phyloP scores from a whole-genome alignment of 306 rosid genomes.

The Cicer pinnatifidum region DNA sequence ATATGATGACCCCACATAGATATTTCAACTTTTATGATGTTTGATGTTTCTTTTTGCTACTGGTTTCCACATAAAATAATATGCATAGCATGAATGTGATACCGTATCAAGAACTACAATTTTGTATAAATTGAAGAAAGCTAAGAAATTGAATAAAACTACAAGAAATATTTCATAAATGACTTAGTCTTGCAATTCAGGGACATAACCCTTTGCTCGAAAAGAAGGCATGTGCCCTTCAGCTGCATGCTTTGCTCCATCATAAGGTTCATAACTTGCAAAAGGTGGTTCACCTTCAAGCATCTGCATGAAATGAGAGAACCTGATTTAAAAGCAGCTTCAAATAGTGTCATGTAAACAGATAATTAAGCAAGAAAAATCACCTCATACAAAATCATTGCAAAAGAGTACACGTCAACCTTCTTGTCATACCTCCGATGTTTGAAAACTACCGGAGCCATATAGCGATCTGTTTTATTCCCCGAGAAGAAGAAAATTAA shows the following conservation, averaged over 20 bases:
- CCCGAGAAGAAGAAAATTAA: slow-evolving; percentile 45
- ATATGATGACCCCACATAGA: too few relatives aligned
- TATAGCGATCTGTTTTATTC: slow-evolving; percentile 77
- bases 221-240: slow-evolving; percentile 85
- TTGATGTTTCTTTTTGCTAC: too few relatives aligned
- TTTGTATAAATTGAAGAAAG: background rate
- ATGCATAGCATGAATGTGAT: too few relatives aligned
- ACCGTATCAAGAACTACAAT: slow-evolving; percentile 12
- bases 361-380: slow-evolving; percentile 40
- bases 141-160: slow-evolving; percentile 19
- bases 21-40: too few relatives aligned
- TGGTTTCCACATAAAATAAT: too few relatives aligned
- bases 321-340: slow-evolving; percentile 37
- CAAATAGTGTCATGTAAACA: slow-evolving; percentile 27
- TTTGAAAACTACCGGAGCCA: slow-evolving; percentile 98
- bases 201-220: slow-evolving; percentile 69
- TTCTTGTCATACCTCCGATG: slow-evolving; percentile 91
- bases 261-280: slow-evolving; percentile 81
- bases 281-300: slow-evolving; percentile 96
- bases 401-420: slow-evolving; percentile 95
- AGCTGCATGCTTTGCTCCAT: slow-evolving; percentile 83
- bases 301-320: slow-evolving; percentile 69
- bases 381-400: slow-evolving; percentile 96
- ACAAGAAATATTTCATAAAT: slow-evolving; percentile 23
- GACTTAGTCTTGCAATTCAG: slow-evolving; percentile 80